Percentiles rank a stretch among this genome's conserved stretches.
phyloP scores from a whole-genome alignment of 2,329 filamentous ascomycete species.

The Aspergillus brasiliensis region DNA sequence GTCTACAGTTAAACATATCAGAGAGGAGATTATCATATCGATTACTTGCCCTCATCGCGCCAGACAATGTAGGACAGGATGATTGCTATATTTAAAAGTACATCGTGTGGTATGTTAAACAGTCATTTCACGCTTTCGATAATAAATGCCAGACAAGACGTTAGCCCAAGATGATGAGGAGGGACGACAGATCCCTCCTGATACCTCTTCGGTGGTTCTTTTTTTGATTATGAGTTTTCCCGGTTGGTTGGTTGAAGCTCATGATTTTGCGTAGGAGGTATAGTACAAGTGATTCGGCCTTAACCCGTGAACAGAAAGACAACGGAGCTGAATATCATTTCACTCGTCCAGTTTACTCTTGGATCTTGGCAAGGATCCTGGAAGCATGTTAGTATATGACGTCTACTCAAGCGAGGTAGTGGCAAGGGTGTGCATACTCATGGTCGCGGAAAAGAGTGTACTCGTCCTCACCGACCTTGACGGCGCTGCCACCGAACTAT shows the following conservation, averaged over 20 bases:
- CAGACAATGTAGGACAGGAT: conserved; percentile 19
- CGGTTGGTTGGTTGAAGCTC: conserved; percentile 26
- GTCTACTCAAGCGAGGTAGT: background rate
- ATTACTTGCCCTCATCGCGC: conserved; percentile 31
- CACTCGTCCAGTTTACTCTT: conserved; percentile 67
- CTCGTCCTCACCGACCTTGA: conserved; percentile 98
- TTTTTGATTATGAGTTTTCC: conserved; percentile 26
- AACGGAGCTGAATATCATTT: conserved; percentile 12
- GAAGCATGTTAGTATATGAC: conserved; percentile 19
- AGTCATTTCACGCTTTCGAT: conserved; percentile 30
- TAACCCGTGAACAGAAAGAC: conserved; percentile 24
- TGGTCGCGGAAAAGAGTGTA: conserved; percentile 94
- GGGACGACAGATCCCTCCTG: conserved; percentile 6
- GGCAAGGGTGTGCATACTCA: conserved; percentile 69
- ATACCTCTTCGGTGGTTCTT: conserved; percentile 2
- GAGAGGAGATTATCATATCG: conserved; percentile 38
- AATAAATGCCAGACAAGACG: conserved; percentile 25
- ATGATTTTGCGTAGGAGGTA: conserved; percentile 34
- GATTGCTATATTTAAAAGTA: conserved; percentile 34
- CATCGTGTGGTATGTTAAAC: conserved; percentile 37
- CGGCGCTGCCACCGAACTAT: conserved; percentile 87
- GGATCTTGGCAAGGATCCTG: conserved; percentile 98
- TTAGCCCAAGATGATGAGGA: conserved; percentile 16
- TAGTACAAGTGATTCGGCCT: conserved; percentile 33
- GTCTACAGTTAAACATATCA: background rate